phyloP scores from a whole-genome alignment of 805 yeast genomes.

The Kregervanrija delftensis region DNA sequence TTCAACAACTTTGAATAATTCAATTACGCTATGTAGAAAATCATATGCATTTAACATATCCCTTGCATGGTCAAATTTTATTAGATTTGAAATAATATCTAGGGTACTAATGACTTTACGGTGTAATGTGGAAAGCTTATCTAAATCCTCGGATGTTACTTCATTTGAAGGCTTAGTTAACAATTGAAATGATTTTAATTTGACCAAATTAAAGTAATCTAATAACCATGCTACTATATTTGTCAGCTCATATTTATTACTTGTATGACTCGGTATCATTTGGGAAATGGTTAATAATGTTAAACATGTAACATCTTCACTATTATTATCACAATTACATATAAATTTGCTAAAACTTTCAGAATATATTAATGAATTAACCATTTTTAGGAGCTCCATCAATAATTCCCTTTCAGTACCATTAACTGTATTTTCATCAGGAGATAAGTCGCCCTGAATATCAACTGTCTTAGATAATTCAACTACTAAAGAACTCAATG shows the following conservation, averaged over 20 bases:
- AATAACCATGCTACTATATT: constrained; percentile 37
- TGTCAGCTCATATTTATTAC: constrained; percentile 33
- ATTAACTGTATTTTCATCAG: too few species aligned
- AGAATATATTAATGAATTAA: too few species aligned
- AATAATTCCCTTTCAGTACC: too few species aligned
- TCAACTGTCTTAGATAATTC: too few species aligned
- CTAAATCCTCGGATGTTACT: too few species aligned
- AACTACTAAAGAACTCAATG: too few species aligned
- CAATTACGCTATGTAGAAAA: constrained; percentile 29
- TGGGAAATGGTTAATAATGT: not conserved
- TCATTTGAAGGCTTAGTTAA: too few species aligned
- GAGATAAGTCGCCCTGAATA: too few species aligned
- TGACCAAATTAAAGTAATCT: constrained; percentile 23
- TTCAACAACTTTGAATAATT: constrained; percentile 35
- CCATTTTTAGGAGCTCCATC: too few species aligned
- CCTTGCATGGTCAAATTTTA: constrained; percentile 34
- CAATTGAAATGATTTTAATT: constrained; percentile 5
- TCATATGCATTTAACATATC: constrained; percentile 36
- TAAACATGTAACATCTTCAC: not conserved
- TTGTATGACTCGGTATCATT: too few species aligned
- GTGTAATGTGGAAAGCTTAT: constrained; percentile 4
- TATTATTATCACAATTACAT: not conserved
- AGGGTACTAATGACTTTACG: constrained; percentile 21
- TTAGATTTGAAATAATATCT: constrained; percentile 37
- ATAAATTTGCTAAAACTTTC: not conserved